Percentiles rank a stretch among this genome's conserved stretches.
Conservation (phyloP, 176 grass and related monocot species). For the Saccharum spontaneum region DNA sequence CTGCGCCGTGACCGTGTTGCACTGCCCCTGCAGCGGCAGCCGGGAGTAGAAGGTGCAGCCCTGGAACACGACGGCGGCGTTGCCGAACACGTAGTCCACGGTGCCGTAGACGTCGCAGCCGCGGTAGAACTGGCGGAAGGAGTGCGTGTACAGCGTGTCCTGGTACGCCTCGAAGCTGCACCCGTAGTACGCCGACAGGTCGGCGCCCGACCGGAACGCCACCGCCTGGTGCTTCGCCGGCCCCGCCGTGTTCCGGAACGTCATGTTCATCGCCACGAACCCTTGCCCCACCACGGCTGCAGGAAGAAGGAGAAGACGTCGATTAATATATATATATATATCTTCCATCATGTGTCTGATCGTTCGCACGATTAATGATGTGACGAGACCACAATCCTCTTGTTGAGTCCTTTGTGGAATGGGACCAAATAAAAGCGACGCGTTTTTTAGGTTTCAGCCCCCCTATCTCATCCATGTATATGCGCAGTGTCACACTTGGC, state of each 20-base stretch:
- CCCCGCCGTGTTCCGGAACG: constrained; percentile 68
- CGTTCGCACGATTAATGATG: constrained; percentile 10
- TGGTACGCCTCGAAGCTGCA: constrained; percentile 82
- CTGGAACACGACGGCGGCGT: constrained; percentile 78
- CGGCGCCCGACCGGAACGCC: constrained; percentile 58
- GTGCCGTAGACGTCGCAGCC: constrained; percentile 70
- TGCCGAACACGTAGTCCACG: constrained; percentile 83
- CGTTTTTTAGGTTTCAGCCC: constrained; percentile 40
- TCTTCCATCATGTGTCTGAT: background rate
- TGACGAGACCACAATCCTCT: background rate
- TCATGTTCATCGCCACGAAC: constrained; percentile 77
- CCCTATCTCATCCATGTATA: constrained; percentile 13
- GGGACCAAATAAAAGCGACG: constrained; percentile 46
- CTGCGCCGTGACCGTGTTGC: constrained; percentile 82
- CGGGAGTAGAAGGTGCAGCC: constrained; percentile 66
- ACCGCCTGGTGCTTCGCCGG: constrained; percentile 68
- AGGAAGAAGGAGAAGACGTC: no score
- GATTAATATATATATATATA: no score
- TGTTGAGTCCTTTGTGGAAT: background rate
- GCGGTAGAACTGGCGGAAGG: constrained; percentile 79
- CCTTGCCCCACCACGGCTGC: constrained; percentile 64
- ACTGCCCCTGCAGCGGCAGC: constrained; percentile 60
- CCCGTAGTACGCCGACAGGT: constrained; percentile 61
- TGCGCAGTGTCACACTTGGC: background rate
- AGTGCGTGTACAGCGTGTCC: constrained; percentile 83